A percentile compares a stretch with the other conserved stretches of the same genome.
phyloP scores from a whole-genome alignment of 2,329 filamentous ascomycete genomes.

The Coccinonectria pachysandricola region DNA sequence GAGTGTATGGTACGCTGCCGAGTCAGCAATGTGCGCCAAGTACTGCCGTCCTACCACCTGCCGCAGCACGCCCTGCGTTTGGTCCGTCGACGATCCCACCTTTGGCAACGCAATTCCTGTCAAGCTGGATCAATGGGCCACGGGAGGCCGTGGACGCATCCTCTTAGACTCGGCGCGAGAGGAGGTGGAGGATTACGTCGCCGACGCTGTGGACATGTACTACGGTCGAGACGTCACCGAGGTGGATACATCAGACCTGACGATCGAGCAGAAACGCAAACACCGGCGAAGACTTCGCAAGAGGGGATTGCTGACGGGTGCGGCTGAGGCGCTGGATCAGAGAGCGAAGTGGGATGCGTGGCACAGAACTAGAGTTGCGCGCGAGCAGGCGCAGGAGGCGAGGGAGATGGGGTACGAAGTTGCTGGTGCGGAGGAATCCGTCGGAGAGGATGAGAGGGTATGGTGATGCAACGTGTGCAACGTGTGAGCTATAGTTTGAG shows the following conservation, averaged over 20 bases:
- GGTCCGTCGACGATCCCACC: slow-evolving; percentile 47
- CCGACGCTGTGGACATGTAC: slow-evolving; percentile 37
- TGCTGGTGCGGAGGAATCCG: slow-evolving; percentile 18
- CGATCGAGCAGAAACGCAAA: slow-evolving; percentile 36
- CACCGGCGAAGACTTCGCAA: slow-evolving; percentile 41
- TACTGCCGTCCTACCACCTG: slow-evolving; percentile 47
- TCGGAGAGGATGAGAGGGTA: slow-evolving; percentile 21
- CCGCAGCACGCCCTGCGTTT: slow-evolving; percentile 36
- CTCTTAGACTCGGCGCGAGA: slow-evolving; percentile 28
- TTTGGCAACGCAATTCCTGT: slow-evolving; percentile 52
- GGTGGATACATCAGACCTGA: slow-evolving; percentile 32
- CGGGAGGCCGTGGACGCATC: slow-evolving; percentile 38
- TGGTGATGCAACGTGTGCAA: slow-evolving; percentile 7
- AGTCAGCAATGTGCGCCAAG: slow-evolving; percentile 40
- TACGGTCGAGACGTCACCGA: slow-evolving; percentile 35
- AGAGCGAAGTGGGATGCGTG: slow-evolving; percentile 34
- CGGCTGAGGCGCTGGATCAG: slow-evolving; percentile 29
- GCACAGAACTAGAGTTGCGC: slow-evolving; percentile 29
- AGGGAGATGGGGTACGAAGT: slow-evolving; percentile 30
- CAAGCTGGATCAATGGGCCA: slow-evolving; percentile 52
- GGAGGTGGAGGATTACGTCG: slow-evolving; percentile 35
- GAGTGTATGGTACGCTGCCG: slow-evolving; percentile 43
- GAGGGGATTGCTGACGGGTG: slow-evolving; percentile 29
- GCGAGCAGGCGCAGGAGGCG: slow-evolving; percentile 29
- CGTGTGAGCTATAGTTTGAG: too few species aligned